Evolutionary conservation across 108 stramenopile species (phyloP).

Genomic region (Epipyxis sp.): DNA sequence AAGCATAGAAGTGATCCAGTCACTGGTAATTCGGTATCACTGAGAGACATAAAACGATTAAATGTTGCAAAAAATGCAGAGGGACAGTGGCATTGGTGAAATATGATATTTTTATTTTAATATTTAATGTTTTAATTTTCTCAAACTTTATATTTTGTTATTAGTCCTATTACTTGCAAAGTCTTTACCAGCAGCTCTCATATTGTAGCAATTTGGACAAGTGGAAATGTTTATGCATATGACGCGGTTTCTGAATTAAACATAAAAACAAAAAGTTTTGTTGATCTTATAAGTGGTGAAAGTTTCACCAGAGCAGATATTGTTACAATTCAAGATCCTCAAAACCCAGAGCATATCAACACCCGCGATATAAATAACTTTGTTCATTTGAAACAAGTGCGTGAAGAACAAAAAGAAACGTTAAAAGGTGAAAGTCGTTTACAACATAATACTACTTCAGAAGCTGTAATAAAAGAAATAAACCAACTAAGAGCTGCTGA

Average conservation of each 20-base stretch:
- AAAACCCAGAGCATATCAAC: slow-evolving; percentile 40
- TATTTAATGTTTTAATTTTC: not conserved
- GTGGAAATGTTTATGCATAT: slow-evolving; percentile 55
- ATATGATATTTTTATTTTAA: not conserved
- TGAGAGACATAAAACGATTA: slow-evolving; percentile 69
- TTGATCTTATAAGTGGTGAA: slow-evolving; percentile 49
- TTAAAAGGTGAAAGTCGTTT: not conserved
- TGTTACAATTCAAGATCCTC: slow-evolving; percentile 54
- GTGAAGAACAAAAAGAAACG: slow-evolving; percentile 15
- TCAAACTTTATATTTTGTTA: not conserved
- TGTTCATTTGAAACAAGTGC: slow-evolving; percentile 46
- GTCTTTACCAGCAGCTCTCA: slow-evolving; percentile 78
- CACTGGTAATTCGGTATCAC: slow-evolving; percentile 61
- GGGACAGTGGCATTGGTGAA: slow-evolving; percentile 78
- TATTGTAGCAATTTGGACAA: slow-evolving; percentile 73
- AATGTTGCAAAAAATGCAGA: slow-evolving; percentile 77
- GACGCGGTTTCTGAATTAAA: slow-evolving; percentile 58
- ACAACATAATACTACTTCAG: slow-evolving; percentile 16
- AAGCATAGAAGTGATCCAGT: slow-evolving; percentile 78
- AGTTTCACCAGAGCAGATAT: slow-evolving; percentile 45
- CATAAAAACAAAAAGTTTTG: slow-evolving; percentile 53
- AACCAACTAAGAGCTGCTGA: not conserved
- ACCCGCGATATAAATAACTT: slow-evolving; percentile 52
- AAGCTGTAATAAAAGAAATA: slow-evolving; percentile 29
- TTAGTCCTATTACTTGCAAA: slow-evolving; percentile 82